Base-by-base conservation (phyloP, 1,284 basidiomycete species). In the Mycocalia duriaeana region DNA sequence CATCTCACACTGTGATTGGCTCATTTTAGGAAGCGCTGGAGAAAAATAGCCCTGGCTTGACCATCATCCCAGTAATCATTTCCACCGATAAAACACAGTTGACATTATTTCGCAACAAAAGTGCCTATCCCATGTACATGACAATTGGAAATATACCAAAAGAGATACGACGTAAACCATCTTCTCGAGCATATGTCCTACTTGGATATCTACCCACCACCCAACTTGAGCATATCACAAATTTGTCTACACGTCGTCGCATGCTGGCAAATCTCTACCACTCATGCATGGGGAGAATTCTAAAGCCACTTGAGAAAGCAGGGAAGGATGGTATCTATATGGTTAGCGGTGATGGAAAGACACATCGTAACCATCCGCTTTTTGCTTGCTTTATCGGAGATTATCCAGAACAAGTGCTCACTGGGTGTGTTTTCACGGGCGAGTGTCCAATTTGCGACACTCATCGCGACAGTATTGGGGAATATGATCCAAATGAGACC, bases 141-240 rank as follows among this genome's bases (percentile, higher is more conserved):
- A 71, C 65, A 0, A 67, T 71, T 19, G 65, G 68, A 0, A 71
- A 71, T 45, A 50, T 72, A 3, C 62, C 67, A 2, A 68, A 70
- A 38, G 57, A 62, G 1, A 63, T 69, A 3, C 61, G 62, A 2
- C 53, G 63, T 1, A 64, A 67, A 44, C 65, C 67, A 0, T 66
- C 65, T 0, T 53, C 49, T 0, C 59, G 55, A 5, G 66, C 55
- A 0, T 56, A 65, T 7, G 57, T 71, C 5, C 58, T 72, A 0
- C 42, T 70, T 14, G 68, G 50, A 0, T 71, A 71, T 45, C 58
- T 71, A 0, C 66, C 69, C 0, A 61, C 59, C 0, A 50, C 64
- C 4, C 49, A 55, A 8, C 54, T 70, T 0, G 46, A 60, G 1
- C 57, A 65, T 45, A 55, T 68, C 45, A 52, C 50, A 13, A 63